Base-by-base conservation (phyloP, 306 rosid species). In the Ormosia emarginata region DNA sequence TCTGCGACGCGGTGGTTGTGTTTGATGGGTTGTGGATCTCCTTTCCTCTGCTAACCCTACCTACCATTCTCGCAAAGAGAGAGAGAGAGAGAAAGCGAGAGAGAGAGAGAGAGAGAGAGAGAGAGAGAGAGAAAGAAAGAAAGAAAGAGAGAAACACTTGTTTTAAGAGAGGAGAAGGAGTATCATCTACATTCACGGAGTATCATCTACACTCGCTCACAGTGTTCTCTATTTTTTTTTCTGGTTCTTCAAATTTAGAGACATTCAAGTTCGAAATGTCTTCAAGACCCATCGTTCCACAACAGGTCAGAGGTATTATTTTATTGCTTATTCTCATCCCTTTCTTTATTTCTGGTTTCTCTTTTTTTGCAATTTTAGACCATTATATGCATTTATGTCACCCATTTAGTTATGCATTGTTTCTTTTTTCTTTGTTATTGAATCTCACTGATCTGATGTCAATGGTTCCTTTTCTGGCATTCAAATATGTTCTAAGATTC, bases 281-380 rank as follows among this genome's bases (percentile, higher is more conserved):
- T 11, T 85, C 93, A n/a, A 91, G 93, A 87, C 87, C 88, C 58
- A 79, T 86, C 12, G 87, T 86, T 86, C 93, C 88, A 34, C 93
- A 77, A 81, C 94, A 91, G 18, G 85, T 82, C 56, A 86, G 91
- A 89, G 93, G 97, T 93, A n/a, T n/a, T n/a, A 14, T 6, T n/a
- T 3, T 12, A 77, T 49, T 17, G 3, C 10, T n/a, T 12, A 4
- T 70, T 4, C 8, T 18, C 13, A 36, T 44, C 7, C 7, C 30
- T 15, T 8, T 52, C 10, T 24, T 6, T 73, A 15, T 81, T 24
- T 34, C 1, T 2, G 61, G 49, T 15, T 18, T 62, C 61, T 8
- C 4, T 76, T 64, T 53, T 74, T 61, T 46, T 47, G 30, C n/a
- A n/a, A n/a, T n/a, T n/a, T n/a, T n/a, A n/a, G 33, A 17, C 40